These are phyloP conservation scores for Excoecaria agallocha DNA, from an alignment of 345 rosid genomes.

Conservation along the genomic window DNA sequence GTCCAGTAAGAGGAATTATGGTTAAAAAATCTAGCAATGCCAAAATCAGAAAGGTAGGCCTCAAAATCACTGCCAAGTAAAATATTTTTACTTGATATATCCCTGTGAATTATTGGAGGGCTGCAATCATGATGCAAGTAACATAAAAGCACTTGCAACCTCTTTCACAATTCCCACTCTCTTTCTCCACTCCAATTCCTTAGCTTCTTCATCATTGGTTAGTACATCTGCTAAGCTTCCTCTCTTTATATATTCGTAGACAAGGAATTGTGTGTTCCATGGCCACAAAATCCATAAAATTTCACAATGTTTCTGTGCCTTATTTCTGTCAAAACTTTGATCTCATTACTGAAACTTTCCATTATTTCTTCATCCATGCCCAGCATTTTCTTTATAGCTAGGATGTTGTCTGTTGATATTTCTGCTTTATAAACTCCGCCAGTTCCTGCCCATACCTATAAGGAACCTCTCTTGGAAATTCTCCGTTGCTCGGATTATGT, in stretches of 20 bases:
- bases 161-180: slow-evolving; percentile 15
- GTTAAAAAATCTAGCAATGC: slow-evolving; percentile 3
- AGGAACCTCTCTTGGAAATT: no score
- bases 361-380: no score
- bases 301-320: no score
- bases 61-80: not conserved
- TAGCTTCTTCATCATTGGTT: slow-evolving; percentile 5
- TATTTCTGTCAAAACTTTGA: no score
- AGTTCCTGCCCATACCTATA: no score
- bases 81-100: no score
- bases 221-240: slow-evolving; percentile 25
- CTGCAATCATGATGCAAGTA: slow-evolving; percentile 16
- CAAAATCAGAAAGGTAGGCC: slow-evolving; percentile 13
- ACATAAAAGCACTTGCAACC: slow-evolving; percentile 3
- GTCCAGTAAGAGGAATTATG: not conserved
- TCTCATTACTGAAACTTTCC: slow-evolving; percentile 6
- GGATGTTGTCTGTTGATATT: no score
- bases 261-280: slow-evolving; percentile 22
- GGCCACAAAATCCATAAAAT: not conserved
- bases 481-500: no score
- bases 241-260: slow-evolving; percentile 32
- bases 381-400: no score
- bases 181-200: slow-evolving; percentile 23
- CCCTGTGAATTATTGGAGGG: no score
- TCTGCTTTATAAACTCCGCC: no score